Base-by-base conservation (phyloP, 1,139 yeast genomes). In the Geotrichum siamense region DNA sequence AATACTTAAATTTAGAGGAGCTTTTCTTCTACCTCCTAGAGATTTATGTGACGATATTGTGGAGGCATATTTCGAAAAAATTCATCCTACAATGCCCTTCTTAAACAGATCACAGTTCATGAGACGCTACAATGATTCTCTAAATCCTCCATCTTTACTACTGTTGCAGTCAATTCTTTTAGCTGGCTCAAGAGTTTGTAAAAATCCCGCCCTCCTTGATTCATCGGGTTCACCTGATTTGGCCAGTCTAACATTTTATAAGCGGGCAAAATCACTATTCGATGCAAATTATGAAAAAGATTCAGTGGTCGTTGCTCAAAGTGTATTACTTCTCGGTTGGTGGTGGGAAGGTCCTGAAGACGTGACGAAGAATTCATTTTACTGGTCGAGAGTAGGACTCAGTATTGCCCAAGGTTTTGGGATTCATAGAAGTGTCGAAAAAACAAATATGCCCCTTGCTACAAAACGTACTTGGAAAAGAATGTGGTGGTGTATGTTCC, bases 311-410 rank as follows among this genome's bases (percentile, higher is more conserved):
- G 65, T 82, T 13, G 72, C 83, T 9, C 96, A 82, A 57, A 74
- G 87, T 0, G 65, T 84, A 39, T 63, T 79, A 26, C 67, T 83
- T 38, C 72, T 84, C 50, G 79, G 83, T 1, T 73, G 81, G 56
- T 79, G 78, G 64, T 77, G 85, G 78, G 91, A 82, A 54, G 85
- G 85, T 6, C 84, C 86, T 12, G 87, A 83, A 52, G 85, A 78
- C 56, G 80, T 80, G 26, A 74, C 83, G 34, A 79, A 80, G 48
- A 82, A 82, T 57, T 78, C 81, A 2, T 81, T 75, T 58, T 82
- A 81, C 60, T 83, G 93, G 94, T 76, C 82, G 3, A 70, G 85
- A 44, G 76, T 79, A 2, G 91, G 87, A 0, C 71, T 82, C 30
- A 74, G 79, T 12, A 71, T 82, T 41, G 93, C 93, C 2, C 91